phyloP scores from a whole-genome alignment of 129 eudicot genomes.

The Flaveria trinervia region DNA sequence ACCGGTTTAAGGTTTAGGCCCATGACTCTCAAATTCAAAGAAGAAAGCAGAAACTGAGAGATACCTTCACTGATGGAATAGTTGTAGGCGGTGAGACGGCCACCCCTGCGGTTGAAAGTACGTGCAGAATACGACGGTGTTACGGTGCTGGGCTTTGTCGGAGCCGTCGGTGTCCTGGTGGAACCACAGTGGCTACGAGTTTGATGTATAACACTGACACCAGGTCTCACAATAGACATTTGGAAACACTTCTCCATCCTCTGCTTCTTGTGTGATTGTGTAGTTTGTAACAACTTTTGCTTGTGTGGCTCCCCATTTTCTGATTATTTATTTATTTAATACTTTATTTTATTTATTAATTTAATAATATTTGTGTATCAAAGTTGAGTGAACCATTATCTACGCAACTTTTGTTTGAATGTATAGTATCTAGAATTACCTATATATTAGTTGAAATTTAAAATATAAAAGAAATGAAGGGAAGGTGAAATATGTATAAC shows the following conservation, averaged over 20 bases:
- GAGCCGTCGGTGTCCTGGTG: not conserved
- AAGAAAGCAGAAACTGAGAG: not conserved
- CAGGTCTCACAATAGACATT: not conserved
- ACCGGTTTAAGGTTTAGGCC: not conserved
- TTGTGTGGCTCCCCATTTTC: not conserved
- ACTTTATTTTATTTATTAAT: not conserved
- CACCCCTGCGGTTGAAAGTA: slow-evolving; percentile 1
- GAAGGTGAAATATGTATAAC: no score
- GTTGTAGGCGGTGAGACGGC: not conserved
- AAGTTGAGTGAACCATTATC: no score
- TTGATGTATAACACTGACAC: not conserved
- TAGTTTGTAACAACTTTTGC: not conserved
- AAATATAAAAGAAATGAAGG: no score
- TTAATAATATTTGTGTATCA: not conserved
- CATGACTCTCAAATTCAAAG: no score
- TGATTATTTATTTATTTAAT: not conserved
- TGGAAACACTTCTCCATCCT: not conserved
- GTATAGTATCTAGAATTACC: no score
- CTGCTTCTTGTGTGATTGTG: not conserved
- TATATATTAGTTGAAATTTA: no score
- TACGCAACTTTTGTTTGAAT: no score
- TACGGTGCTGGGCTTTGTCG: not conserved
- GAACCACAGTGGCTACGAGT: not conserved
- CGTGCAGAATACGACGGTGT: not conserved
- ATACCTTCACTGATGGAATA: not conserved